Percentiles rank a stretch among this genome's conserved stretches.
Conservation (phyloP, 2,329 filamentous ascomycete genomes). For the Diaporthe citrichinensis region DNA sequence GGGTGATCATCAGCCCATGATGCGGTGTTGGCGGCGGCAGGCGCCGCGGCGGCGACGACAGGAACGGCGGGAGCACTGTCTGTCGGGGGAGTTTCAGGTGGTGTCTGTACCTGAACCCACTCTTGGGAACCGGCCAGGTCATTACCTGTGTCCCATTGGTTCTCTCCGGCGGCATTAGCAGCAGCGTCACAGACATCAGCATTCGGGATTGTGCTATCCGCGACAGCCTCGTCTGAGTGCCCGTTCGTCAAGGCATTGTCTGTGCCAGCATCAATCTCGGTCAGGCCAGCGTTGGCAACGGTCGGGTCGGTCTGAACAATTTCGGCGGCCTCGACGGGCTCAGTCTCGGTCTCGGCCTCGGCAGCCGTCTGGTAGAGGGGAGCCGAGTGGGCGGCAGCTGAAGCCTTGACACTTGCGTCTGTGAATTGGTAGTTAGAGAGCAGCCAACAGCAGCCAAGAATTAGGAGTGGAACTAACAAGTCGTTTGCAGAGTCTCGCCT, state of each 20-base stretch:
- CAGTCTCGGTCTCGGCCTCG: constrained; percentile 52
- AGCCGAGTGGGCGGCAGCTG: constrained; percentile 66
- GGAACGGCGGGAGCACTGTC: constrained; percentile 75
- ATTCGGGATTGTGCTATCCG: constrained; percentile 60
- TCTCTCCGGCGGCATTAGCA: constrained; percentile 74
- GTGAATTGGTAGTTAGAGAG: constrained; percentile 33
- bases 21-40: constrained; percentile 70
- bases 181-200: constrained; percentile 65
- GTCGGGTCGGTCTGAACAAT: constrained; percentile 73
- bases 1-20: constrained; percentile 89
- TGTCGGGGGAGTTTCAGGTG: constrained; percentile 80
- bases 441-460: neutral
- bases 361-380: constrained; percentile 49
- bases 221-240: constrained; percentile 47
- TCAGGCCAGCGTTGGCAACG: constrained; percentile 75
- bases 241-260: constrained; percentile 57
- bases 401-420: constrained; percentile 73
- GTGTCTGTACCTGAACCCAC: constrained; percentile 79
- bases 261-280: constrained; percentile 72
- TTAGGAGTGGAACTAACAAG: constrained; percentile 69
- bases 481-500: constrained; percentile 76
- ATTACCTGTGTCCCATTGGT: constrained; percentile 73
- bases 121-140: constrained; percentile 69
- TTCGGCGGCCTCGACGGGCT: constrained; percentile 47
- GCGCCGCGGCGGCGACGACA: constrained; percentile 71